Conservation (phyloP, 495 filamentous ascomycete species). For the Xylaria venustula region DNA sequence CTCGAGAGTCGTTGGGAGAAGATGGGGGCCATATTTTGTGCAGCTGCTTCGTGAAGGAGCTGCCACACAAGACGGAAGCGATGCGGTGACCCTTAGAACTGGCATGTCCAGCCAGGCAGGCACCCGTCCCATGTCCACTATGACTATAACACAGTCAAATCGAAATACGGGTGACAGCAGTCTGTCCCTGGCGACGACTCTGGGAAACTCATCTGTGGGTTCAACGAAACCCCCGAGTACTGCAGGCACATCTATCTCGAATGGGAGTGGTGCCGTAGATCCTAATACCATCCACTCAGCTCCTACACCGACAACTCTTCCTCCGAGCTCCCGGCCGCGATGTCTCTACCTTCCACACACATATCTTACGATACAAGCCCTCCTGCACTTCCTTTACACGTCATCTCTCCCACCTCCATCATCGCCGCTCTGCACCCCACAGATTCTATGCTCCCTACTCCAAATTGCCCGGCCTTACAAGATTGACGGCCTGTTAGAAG, state of each 20-base stretch:
- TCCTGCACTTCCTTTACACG: conserved; percentile 92
- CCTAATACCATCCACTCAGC: conserved; percentile 44
- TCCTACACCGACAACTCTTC: conserved; percentile 51
- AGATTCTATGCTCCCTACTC: conserved; percentile 91
- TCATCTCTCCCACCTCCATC: conserved; percentile 74
- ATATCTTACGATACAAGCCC: conserved; percentile 76
- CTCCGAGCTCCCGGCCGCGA: conserved; percentile 73
- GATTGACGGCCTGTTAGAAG: conserved; percentile 87
- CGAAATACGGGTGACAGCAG: conserved; percentile 50
- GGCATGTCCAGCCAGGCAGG: conserved; percentile 41
- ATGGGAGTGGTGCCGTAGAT: conserved; percentile 31
- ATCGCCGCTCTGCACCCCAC: conserved; percentile 83
- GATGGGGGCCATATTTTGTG: conserved; percentile 95
- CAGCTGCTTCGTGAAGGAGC: conserved; percentile 79
- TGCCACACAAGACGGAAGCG: conserved; percentile 54
- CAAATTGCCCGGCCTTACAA: conserved; percentile 93
- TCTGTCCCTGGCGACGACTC: conserved; percentile 59
- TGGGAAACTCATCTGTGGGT: conserved; percentile 48
- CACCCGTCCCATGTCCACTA: conserved; percentile 70
- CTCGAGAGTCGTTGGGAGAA: conserved; percentile 76
- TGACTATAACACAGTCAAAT: conserved; percentile 79
- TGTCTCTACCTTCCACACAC: conserved; percentile 94
- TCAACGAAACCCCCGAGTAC: conserved; percentile 40
- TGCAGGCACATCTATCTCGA: conserved; percentile 33
- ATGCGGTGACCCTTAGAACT: conserved; percentile 44